Evolutionary conservation across 306 rosid genomes (phyloP).

Genomic region (Cercis canadensis): DNA sequence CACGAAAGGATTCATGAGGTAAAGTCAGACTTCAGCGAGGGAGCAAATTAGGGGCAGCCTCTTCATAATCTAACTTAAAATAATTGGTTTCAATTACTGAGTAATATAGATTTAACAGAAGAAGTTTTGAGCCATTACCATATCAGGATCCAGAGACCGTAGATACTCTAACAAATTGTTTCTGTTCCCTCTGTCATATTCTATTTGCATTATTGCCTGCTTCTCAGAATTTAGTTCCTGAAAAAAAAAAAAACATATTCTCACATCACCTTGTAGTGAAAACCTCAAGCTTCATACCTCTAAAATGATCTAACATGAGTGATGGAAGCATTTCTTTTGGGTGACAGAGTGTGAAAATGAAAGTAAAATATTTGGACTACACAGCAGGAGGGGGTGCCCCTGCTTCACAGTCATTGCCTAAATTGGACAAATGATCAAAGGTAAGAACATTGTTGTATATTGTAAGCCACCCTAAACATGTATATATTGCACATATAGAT

Average conservation of each 20-base stretch:
- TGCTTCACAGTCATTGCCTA: slow-evolving; percentile 3
- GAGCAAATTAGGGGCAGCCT: not conserved
- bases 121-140: slow-evolving; percentile 56
- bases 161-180: slow-evolving; percentile 86
- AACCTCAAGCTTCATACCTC: slow-evolving; percentile 26
- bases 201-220: slow-evolving; percentile 68
- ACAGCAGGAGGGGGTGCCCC: not conserved
- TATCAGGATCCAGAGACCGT: slow-evolving; percentile 83
- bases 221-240: slow-evolving; percentile 82
- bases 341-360: slow-evolving; percentile 24
- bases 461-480: slow-evolving; percentile 8
- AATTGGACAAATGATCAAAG: not conserved
- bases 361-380: not conserved
- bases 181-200: slow-evolving; percentile 63
- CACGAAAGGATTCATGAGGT: slow-evolving; percentile 2
- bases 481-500: not conserved
- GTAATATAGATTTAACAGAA: slow-evolving; percentile 13
- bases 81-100: slow-evolving; percentile 24
- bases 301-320: slow-evolving; percentile 27
- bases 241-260: slow-evolving; percentile 28
- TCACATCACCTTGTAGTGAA: slow-evolving; percentile 24
- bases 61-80: slow-evolving; percentile 12
- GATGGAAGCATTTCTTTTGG: slow-evolving; percentile 21
- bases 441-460: slow-evolving; percentile 6
- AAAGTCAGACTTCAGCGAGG: slow-evolving; percentile 11